A percentile compares a stretch with the other conserved stretches of the same genome.
These are phyloP conservation scores for Myriosclerotinia curreyana DNA, from an alignment of 2,329 filamentous ascomycete genomes.

Conservation along the genomic window DNA sequence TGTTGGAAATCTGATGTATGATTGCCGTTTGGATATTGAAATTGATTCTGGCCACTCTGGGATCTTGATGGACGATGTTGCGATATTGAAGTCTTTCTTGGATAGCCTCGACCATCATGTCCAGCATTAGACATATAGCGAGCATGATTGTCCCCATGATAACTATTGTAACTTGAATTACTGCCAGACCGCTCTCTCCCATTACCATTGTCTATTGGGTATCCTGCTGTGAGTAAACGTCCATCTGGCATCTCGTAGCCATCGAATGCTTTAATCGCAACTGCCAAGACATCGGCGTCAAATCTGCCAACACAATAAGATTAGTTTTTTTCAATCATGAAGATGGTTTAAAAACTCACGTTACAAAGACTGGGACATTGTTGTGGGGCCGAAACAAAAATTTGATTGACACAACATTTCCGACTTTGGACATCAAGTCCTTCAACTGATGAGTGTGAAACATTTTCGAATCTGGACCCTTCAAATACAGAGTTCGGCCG, in stretches of 20 bases:
- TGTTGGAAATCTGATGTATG: neutral
- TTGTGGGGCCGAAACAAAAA: constrained; percentile 18
- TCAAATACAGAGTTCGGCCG: constrained; percentile 27
- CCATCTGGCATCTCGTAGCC: constrained; percentile 14
- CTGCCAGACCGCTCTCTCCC: constrained; percentile 22
- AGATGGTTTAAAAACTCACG: constrained; percentile 25
- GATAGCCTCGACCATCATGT: neutral
- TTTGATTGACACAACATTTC: constrained; percentile 31
- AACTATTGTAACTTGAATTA: constrained; percentile 20
- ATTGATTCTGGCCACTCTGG: constrained; percentile 1
- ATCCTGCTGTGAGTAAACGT: constrained; percentile 6
- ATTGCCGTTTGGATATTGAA: constrained; percentile 4
- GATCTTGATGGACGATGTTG: constrained; percentile 20
- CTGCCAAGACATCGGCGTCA: constrained; percentile 8
- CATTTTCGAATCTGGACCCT: constrained; percentile 15
- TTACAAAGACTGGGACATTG: constrained; percentile 26
- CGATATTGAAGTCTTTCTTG: constrained; percentile 14
- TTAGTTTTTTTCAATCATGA: neutral
- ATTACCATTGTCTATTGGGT: constrained; percentile 8
- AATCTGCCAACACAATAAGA: constrained; percentile 11
- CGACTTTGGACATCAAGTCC: constrained; percentile 28
- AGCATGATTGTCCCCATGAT: constrained; percentile 2
- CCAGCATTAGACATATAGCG: neutral
- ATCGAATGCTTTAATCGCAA: constrained; percentile 18
- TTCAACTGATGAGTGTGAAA: constrained; percentile 29